Conservation (phyloP, 1,284 basidiomycete species). For the Ganoderma sinense region DNA sequence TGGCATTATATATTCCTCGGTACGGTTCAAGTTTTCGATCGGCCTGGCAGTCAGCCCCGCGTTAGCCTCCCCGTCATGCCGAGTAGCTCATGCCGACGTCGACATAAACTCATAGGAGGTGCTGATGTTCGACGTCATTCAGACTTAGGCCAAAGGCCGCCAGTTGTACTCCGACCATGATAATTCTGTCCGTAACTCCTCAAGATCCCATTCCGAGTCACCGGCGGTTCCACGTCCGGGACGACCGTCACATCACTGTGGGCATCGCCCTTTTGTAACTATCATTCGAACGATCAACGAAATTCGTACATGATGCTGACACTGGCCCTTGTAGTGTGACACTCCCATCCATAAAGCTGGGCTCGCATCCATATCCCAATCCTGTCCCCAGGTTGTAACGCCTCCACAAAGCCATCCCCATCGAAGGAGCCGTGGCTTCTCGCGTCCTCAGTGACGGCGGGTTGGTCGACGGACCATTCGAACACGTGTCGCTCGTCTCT, state of each 20-base stretch:
- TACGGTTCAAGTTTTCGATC: not conserved
- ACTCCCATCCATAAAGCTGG: conserved; percentile 14
- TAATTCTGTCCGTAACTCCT: not conserved
- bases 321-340: not conserved
- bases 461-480: not conserved
- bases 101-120: not conserved
- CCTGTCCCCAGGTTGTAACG: conserved; percentile 17
- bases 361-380: conserved; percentile 22
- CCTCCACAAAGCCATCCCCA: conserved; percentile 1
- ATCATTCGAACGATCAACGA: no score
- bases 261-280: no score
- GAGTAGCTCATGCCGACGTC: not conserved
- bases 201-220: not conserved
- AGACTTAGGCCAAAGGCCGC: no score
- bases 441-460: not conserved
- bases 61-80: not conserved
- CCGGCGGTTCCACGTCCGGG: not conserved
- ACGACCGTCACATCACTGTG: no score
- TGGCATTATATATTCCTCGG: not conserved
- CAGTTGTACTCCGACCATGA: no score
- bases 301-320: conserved; percentile 18
- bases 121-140: not conserved
- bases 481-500: not conserved
- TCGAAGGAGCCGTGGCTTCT: not conserved
- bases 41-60: not conserved